These are phyloP conservation scores for Mycosphaerelloides madeirae DNA, from an alignment of 2,329 filamentous ascomycete species.

Conservation along the genomic window DNA sequence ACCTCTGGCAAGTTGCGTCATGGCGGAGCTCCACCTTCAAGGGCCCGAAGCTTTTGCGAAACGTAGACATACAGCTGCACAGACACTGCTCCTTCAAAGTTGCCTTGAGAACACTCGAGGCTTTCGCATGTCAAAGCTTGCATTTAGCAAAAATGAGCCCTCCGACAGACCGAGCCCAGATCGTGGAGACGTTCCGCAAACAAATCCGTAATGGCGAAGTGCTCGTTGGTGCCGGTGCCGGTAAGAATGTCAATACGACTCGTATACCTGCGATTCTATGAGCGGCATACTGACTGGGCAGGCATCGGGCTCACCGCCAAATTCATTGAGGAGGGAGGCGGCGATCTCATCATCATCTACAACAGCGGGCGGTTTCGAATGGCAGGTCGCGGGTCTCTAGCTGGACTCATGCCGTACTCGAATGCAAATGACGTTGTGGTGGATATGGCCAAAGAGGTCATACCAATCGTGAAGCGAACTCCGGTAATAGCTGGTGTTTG, in stretches of 20 bases:
- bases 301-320: constrained; percentile 68
- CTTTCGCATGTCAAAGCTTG: too few species aligned
- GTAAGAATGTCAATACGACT: constrained; percentile 25
- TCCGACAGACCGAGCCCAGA: constrained; percentile 53
- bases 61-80: too few species aligned
- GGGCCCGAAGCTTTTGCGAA: too few species aligned
- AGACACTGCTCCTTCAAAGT: too few species aligned
- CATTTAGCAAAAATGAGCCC: constrained; percentile 53
- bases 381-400: constrained; percentile 65
- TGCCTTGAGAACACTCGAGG: too few species aligned
- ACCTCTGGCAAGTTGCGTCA: too few species aligned
- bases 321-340: constrained; percentile 63
- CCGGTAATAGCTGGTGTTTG: constrained; percentile 68
- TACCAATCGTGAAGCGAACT: constrained; percentile 59
- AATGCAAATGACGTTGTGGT: constrained; percentile 67
- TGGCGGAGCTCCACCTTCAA: too few species aligned
- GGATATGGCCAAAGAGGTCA: constrained; percentile 64
- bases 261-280: neutral
- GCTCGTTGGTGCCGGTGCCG: constrained; percentile 65
- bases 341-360: constrained; percentile 56
- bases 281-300: constrained; percentile 18
- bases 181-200: constrained; percentile 52
- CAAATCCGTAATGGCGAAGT: constrained; percentile 53
- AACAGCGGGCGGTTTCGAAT: constrained; percentile 69
- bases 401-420: constrained; percentile 66